These are phyloP conservation scores for Ustilago xerochloae DNA, from an alignment of 1,284 basidiomycete genomes.

Conservation along the genomic window DNA sequence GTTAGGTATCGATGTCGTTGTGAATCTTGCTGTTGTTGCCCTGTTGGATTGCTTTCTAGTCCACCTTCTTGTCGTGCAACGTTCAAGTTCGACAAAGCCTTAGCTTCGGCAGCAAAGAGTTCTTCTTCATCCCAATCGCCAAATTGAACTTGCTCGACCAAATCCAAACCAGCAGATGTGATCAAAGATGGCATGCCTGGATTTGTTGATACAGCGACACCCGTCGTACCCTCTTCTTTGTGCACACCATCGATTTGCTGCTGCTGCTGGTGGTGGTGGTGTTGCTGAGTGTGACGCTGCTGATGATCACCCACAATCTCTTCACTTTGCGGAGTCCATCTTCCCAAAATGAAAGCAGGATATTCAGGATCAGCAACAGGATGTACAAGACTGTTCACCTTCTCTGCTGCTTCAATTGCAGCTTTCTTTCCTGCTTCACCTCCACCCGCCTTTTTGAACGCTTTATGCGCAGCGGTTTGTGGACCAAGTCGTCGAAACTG, in stretches of 20 bases:
- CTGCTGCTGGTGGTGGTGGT: conserved; percentile 4
- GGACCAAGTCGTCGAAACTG: conserved; percentile 53
- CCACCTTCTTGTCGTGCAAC: neutral
- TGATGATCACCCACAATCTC: conserved; percentile 35
- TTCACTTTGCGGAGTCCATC: conserved; percentile 45
- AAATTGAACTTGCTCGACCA: conserved; percentile 60
- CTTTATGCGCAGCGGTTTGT: conserved; percentile 20
- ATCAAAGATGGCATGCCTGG: conserved; percentile 4
- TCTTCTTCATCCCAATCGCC: conserved; percentile 55
- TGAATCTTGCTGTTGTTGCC: conserved; percentile 5
- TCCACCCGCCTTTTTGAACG: conserved; percentile 29
- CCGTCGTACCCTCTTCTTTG: too few species aligned
- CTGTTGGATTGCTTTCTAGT: neutral
- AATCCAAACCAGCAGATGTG: conserved; percentile 45
- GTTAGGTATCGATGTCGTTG: conserved; percentile 51
- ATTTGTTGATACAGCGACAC: conserved; percentile 13
- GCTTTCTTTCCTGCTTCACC: conserved; percentile 36
- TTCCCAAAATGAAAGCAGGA: conserved; percentile 43
- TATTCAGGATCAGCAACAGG: conserved; percentile 39
- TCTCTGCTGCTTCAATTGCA: conserved; percentile 30
- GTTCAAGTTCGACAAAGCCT: conserved; percentile 22
- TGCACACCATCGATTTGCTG: too few species aligned
- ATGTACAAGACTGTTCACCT: conserved; percentile 18
- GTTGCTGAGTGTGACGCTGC: conserved; percentile 17
- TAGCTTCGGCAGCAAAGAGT: conserved; percentile 38